phyloP scores from a whole-genome alignment of 192 early-diverging fungal species.

The Coemansia sp. region DNA sequence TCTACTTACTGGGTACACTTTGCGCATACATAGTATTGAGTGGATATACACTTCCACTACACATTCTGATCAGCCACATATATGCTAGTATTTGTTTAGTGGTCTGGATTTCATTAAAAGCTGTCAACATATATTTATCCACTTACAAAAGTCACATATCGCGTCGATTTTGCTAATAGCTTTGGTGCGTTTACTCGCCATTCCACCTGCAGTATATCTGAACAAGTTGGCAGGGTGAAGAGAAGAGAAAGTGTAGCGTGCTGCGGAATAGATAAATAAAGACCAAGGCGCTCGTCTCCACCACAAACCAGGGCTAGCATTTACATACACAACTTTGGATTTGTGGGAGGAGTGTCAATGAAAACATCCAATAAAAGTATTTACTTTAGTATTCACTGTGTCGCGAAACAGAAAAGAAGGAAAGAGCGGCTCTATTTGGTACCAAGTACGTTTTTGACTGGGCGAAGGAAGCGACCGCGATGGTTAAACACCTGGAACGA shows the following conservation, averaged over 20 bases:
- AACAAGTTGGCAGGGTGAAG: neutral
- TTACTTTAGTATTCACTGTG: neutral
- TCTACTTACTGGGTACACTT: conserved; percentile 45
- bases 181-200: neutral
- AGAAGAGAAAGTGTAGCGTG: neutral
- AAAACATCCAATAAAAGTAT: neutral
- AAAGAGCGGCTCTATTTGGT: neutral
- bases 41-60: conserved; percentile 54
- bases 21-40: conserved; percentile 27
- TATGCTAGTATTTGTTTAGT: neutral
- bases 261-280: neutral
- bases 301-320: neutral
- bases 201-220: neutral
- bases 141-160: conserved; percentile 52
- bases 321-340: neutral
- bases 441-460: neutral
- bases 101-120: too few species aligned
- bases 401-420: neutral
- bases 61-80: neutral
- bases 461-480: conserved; percentile 49
- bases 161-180: conserved; percentile 37
- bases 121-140: neutral
- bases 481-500: conserved; percentile 57
- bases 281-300: neutral
- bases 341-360: neutral